phyloP scores from a whole-genome alignment of 2,329 filamentous ascomycete genomes.

The Cladobotryum mycophilum region DNA sequence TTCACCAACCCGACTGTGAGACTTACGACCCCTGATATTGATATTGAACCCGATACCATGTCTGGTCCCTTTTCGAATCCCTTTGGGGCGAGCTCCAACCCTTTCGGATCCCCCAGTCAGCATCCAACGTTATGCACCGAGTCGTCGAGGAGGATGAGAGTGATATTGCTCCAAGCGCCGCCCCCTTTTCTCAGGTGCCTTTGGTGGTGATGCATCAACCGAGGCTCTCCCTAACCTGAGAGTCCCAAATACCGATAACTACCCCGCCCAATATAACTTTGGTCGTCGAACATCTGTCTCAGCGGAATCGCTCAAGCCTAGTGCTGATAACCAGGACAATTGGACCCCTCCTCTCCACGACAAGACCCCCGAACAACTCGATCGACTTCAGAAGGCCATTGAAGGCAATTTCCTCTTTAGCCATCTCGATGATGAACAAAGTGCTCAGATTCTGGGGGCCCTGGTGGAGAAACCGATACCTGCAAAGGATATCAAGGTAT shows the following conservation, averaged over 20 bases:
- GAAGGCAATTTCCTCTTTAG: conserved; percentile 89
- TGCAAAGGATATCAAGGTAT: conserved; percentile 71
- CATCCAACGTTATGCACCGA: conserved; percentile 36
- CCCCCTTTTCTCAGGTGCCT: conserved; percentile 44
- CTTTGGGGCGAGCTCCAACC: conserved; percentile 62
- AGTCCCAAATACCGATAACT: conserved; percentile 57
- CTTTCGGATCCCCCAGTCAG: conserved; percentile 50
- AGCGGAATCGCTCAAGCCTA: conserved; percentile 90
- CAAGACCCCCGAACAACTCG: conserved; percentile 76
- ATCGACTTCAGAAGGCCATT: conserved; percentile 74
- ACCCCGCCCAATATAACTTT: conserved; percentile 91
- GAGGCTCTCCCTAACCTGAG: conserved; percentile 42
- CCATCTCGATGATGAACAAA: conserved; percentile 91
- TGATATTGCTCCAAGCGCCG: conserved; percentile 57
- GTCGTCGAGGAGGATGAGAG: conserved; percentile 81
- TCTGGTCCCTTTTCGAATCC: conserved; percentile 73
- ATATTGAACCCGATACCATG: conserved; percentile 44
- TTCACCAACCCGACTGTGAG: background rate
- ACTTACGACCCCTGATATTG: background rate
- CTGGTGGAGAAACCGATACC: conserved; percentile 93
- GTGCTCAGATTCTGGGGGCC: conserved; percentile 77
- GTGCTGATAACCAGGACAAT: conserved; percentile 73
- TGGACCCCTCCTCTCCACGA: conserved; percentile 83
- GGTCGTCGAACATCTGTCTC: conserved; percentile 92
- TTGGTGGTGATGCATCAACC: conserved; percentile 45